phyloP scores from a whole-genome alignment of 1,284 basidiomycete species.

The Puccinia coronata region DNA sequence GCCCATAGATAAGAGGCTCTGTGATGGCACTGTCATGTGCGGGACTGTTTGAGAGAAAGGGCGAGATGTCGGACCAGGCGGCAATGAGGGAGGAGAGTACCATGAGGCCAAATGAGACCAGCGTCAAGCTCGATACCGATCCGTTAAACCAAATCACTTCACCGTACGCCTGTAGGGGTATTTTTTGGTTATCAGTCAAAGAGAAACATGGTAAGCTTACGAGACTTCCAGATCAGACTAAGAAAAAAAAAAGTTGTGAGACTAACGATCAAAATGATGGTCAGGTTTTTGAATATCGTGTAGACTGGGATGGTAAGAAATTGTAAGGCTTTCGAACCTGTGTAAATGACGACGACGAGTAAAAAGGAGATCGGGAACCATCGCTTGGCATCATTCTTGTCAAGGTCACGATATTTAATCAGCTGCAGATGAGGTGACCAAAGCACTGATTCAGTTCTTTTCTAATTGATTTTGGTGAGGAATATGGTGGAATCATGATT shows the following conservation, averaged over 20 bases:
- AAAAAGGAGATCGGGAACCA: slow-evolving; percentile 95
- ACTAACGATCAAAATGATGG: slow-evolving; percentile 91
- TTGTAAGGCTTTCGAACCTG: slow-evolving; percentile 87
- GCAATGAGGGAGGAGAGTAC: slow-evolving; percentile 92
- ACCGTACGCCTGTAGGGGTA: slow-evolving; percentile 85
- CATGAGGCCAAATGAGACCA: slow-evolving; percentile 91
- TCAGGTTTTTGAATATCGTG: slow-evolving; percentile 97
- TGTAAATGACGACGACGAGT: slow-evolving; percentile 94
- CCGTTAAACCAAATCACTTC: slow-evolving; percentile 98
- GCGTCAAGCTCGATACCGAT: slow-evolving; percentile 79
- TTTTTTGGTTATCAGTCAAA: neutral
- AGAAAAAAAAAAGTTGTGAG: neutral
- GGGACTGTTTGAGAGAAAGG: slow-evolving; percentile 61
- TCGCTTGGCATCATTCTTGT: slow-evolving; percentile 77
- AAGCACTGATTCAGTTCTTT: neutral
- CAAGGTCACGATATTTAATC: slow-evolving; percentile 85
- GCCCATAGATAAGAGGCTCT: slow-evolving; percentile 50
- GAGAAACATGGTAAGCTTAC: slow-evolving; percentile 24
- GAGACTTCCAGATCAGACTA: slow-evolving; percentile 50
- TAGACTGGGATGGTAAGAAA: slow-evolving; percentile 60
- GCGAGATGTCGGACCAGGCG: slow-evolving; percentile 85
- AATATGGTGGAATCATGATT: neutral
- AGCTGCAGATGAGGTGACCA: slow-evolving; percentile 58
- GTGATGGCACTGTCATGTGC: slow-evolving; percentile 51
- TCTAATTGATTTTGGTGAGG: neutral